Conservation (phyloP, 805 yeast genomes). For the Phaffomyces thermotolerans region DNA sequence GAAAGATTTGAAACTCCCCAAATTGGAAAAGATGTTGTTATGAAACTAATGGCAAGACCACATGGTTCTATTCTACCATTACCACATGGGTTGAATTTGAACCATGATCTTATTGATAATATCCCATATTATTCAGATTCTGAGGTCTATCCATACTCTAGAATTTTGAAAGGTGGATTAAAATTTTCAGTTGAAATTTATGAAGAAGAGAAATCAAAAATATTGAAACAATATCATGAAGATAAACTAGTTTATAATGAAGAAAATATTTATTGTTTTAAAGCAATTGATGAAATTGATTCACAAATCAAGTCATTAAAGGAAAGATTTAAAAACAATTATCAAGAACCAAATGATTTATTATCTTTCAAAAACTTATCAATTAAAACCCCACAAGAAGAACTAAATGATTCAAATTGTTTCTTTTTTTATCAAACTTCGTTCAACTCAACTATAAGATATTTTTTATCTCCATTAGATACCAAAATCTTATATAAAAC, state of each 20-base stretch:
- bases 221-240: constrained; percentile 43
- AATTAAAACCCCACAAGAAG: constrained; percentile 9
- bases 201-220: constrained; percentile 49
- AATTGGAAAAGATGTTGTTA: constrained; percentile 43
- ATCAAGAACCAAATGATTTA: constrained; percentile 16
- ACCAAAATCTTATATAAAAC: constrained; percentile 59
- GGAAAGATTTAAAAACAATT: constrained; percentile 23
- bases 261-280: constrained; percentile 43
- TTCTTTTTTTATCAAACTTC: constrained; percentile 76
- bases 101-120: constrained; percentile 32
- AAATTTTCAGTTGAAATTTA: constrained; percentile 47
- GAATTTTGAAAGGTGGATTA: constrained; percentile 62
- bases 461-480: constrained; percentile 72
- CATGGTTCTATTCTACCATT: constrained; percentile 37
- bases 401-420: constrained; percentile 33
- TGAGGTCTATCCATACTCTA: constrained; percentile 42
- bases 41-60: constrained; percentile 60
- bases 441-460: constrained; percentile 58
- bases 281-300: constrained; percentile 52
- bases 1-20: constrained; percentile 53
- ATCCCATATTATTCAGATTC: constrained; percentile 49
- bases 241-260: constrained; percentile 58
- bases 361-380: constrained; percentile 12
- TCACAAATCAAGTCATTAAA: constrained; percentile 35
- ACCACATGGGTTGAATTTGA: constrained; percentile 40